These are phyloP conservation scores for Xerocomellus chrysenteron DNA, from an alignment of 768 basidiomycete species.

Conservation along the genomic window DNA sequence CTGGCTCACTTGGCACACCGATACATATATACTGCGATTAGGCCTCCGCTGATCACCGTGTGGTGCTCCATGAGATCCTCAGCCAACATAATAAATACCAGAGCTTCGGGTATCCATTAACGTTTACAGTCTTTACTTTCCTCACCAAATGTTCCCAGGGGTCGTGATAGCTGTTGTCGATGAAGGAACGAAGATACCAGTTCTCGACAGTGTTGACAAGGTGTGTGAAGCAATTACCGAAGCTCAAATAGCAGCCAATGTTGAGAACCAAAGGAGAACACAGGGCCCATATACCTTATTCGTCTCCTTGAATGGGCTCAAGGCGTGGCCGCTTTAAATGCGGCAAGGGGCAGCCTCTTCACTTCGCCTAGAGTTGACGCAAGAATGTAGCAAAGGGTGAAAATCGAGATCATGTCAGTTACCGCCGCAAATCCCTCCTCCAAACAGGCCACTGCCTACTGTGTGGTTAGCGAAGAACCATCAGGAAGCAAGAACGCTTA, in stretches of 20 bases:
- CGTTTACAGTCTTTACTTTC: not conserved
- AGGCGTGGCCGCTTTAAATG: not conserved
- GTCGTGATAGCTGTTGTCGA: not conserved
- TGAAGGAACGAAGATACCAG: not conserved
- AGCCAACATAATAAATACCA: not conserved
- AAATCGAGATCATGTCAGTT: conserved; percentile 8
- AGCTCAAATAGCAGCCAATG: not conserved
- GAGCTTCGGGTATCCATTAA: not conserved
- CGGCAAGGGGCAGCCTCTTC: not conserved
- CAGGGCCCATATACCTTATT: not conserved
- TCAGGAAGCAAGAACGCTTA: not conserved
- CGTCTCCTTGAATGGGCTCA: not conserved
- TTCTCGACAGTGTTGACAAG: not conserved
- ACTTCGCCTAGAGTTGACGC: conserved; percentile 9
- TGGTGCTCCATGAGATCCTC: not conserved
- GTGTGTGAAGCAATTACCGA: conserved; percentile 5
- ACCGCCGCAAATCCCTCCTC: conserved; percentile 1
- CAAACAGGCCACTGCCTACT: not conserved
- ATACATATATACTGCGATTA: not conserved
- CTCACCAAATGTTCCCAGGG: not conserved
- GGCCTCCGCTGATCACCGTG: not conserved
- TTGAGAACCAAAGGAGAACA: not conserved
- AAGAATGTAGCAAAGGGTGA: conserved; percentile 11
- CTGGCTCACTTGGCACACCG: too few relatives aligned
- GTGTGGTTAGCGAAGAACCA: not conserved